Base-by-base conservation (phyloP, 441 rosid species). In the Kokia cookei region DNA sequence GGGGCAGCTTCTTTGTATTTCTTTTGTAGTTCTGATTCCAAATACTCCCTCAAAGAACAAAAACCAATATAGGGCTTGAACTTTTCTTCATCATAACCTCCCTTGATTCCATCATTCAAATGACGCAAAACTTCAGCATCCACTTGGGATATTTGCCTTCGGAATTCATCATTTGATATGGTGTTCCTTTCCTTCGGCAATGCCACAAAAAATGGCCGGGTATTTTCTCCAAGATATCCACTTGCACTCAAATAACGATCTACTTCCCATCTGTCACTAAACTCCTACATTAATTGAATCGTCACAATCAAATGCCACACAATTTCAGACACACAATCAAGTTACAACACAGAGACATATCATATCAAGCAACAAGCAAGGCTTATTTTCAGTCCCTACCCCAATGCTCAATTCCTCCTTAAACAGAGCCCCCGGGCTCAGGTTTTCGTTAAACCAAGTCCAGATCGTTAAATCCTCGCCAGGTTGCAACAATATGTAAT, bases 1-100 rank as follows among this genome's bases (percentile, higher is more conserved):
- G 99, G 98, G 15, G 98, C 86, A 45, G 99, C 94, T 78, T 95
- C 98, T 76, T 89, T 93, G 84, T 95, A 93, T 75, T 97, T 91
- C 83, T 88, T 93, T 78, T 95, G 97, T 73, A 94, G 97, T 78
- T 94, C 97, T 27, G 86, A 86, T 81, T 94, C 99, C 79, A 95
- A 83, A 79, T 77, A 93, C 72, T 89, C 93, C 79, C 92, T 90
- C 81, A 94, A 78, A 37, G 92, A 91, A 62, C 88, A 84, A 75
- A 94, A 93, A 74, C 99, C 98, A 74, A 94, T 82, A 68, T 78
- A 77, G 0, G 91, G 73, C 65, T 82, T 83, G 72, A 87, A 94
- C 69, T 93, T 94, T 48, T 89, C 97, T 85, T 94, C 99, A 78
- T 93, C 99, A 67, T 89, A 94, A 72, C 99, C 99, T 77, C 97